Evolutionary conservation across 176 grass and related monocot species (phyloP).

Genomic region (Raddia distichophylla): DNA sequence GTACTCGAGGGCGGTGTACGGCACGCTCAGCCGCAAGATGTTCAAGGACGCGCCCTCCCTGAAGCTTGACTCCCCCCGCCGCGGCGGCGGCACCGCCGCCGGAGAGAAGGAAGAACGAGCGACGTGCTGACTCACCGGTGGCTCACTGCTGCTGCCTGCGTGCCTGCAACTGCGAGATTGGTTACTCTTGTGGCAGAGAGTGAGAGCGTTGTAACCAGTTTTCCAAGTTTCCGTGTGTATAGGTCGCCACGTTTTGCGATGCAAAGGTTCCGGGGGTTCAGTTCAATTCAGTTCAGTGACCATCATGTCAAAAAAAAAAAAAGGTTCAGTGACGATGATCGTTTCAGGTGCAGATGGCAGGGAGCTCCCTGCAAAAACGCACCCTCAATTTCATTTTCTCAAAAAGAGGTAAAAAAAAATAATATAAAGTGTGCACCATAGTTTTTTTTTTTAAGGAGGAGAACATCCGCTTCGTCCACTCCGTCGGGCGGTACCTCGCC

Average conservation of each 20-base stretch:
- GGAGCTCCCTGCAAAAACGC: not conserved
- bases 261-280: slow-evolving; percentile 5
- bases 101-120: slow-evolving; percentile 32
- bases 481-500: too few relatives aligned
- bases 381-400: too few relatives aligned
- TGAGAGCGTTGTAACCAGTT: slow-evolving; percentile 35
- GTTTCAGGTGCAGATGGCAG: slow-evolving; percentile 27
- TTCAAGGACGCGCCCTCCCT: slow-evolving; percentile 57
- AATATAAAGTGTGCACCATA: too few relatives aligned
- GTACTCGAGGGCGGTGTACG: slow-evolving; percentile 66
- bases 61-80: slow-evolving; percentile 25
- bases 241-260: slow-evolving; percentile 35
- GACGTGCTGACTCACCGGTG: slow-evolving; percentile 7
- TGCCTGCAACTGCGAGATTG: not conserved
- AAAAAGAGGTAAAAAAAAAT: too few relatives aligned
- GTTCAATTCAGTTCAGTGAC: too few relatives aligned
- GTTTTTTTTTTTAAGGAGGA: too few relatives aligned
- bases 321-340: not conserved
- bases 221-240: slow-evolving; percentile 39
- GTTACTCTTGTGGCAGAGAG: not conserved
- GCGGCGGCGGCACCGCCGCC: not conserved
- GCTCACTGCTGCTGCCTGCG: too few relatives aligned
- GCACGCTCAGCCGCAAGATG: slow-evolving; percentile 74
- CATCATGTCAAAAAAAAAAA: too few relatives aligned
- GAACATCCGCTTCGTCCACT: too few relatives aligned